Evolutionary conservation across 2,329 filamentous ascomycete genomes (phyloP), one percentile per base, ranked within the genome.

Genomic region (Hypoxylon sp.): DNA sequence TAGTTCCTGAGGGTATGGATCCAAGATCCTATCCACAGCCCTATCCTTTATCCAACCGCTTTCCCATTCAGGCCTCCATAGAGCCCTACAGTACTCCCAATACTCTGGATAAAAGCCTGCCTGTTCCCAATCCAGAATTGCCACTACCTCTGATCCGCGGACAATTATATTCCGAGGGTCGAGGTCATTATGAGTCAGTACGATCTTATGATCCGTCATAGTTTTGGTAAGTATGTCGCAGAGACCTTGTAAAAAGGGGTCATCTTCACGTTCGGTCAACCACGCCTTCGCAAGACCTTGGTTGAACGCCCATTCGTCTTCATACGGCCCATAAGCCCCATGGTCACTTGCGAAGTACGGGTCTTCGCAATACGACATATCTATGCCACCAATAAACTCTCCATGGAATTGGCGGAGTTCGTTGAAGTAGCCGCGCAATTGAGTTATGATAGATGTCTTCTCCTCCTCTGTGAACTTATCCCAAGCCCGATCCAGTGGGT

Each of bases 21-120:
- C 14, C 14, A 66, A 30, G 29, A 69, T 55, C 30, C 37, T 57
- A 41, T 69, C 56, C 23, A 67, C 37, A 5, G 5, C 12, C 21
- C 23, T 27, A 3, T 53, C 50, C n/a, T 2, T 51, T 14, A 67
- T 60, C 67, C 47, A 69, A 11, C 53, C 34, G 30, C 47, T 63
- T 9, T 67, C 29, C 60, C 60, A 67, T 7, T 60, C 47, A 12
- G 59, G 63, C 7, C 52, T 46, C 45, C 63, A 57, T 52, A 67
- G 12, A 7, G 63, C 63, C 47, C 52, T 69, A 39, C 63, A 69
- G 27, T 67, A 67, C 48, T 69, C 67, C 67, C 67, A 69, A 37
- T 65, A 65, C 23, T 67, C 60, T 1, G 61, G 61, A 57, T 69
- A 70, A 29, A 34, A 70, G 16, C 61, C 67, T 2, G 67, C 41